These are phyloP conservation scores for Alternaria arbusti DNA, from an alignment of 2,329 filamentous ascomycete species.

Conservation along the genomic window DNA sequence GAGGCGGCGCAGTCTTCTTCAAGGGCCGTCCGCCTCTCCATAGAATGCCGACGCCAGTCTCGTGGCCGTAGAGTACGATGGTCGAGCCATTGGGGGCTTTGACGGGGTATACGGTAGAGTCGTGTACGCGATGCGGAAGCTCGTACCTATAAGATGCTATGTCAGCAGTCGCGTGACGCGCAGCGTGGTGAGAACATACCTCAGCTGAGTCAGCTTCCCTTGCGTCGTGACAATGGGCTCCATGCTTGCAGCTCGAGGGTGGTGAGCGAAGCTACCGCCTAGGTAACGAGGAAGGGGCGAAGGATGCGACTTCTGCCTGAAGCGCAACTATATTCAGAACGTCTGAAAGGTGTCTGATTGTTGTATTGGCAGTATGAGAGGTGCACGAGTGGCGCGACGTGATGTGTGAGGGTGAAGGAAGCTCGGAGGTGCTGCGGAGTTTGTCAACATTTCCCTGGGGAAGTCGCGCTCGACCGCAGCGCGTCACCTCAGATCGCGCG, in stretches of 20 bases:
- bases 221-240: slow-evolving; percentile 71
- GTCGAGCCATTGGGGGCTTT: slow-evolving; percentile 67
- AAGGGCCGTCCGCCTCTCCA: slow-evolving; percentile 66
- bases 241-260: slow-evolving; percentile 53
- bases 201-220: slow-evolving; percentile 43
- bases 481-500: slow-evolving; percentile 29
- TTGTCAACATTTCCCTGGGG: slow-evolving; percentile 14
- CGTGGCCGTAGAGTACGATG: slow-evolving; percentile 66
- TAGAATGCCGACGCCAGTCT: slow-evolving; percentile 62
- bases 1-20: slow-evolving; percentile 38
- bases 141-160: slow-evolving; percentile 59
- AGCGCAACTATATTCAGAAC: neutral
- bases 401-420: slow-evolving; percentile 10
- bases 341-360: neutral
- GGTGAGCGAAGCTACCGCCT: neutral
- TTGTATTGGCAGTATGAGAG: neutral
- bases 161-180: slow-evolving; percentile 5
- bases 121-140: slow-evolving; percentile 63
- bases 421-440: slow-evolving; percentile 19
- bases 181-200: slow-evolving; percentile 17
- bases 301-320: neutral
- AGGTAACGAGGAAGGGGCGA: neutral
- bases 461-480: slow-evolving; percentile 33
- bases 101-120: slow-evolving; percentile 64
- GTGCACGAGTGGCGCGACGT: neutral